phyloP scores from a whole-genome alignment of 108 stramenopile species.

The Nannochloropsis oceanica region DNA sequence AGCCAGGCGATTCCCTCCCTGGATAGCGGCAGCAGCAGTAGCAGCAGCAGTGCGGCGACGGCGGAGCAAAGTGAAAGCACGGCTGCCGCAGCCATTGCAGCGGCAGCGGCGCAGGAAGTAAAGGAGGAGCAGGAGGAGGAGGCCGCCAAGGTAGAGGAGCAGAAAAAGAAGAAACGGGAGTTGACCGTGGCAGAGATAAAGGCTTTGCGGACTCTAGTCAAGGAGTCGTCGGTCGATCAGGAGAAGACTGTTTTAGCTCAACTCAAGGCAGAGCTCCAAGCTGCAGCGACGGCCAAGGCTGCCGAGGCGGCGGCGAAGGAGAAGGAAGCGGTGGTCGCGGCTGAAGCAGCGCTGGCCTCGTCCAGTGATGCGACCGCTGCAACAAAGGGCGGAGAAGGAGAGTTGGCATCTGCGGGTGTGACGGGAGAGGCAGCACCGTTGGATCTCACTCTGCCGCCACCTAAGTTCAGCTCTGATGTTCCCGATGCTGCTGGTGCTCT shows the following conservation, averaged over 20 bases:
- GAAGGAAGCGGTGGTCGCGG: background rate
- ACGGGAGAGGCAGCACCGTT: background rate
- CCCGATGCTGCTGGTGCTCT: background rate
- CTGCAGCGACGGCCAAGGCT: background rate
- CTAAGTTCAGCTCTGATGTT: background rate
- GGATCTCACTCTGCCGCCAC: background rate
- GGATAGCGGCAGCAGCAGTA: background rate
- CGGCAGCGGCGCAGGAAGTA: background rate
- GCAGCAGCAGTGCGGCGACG: background rate
- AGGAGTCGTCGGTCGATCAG: conserved; percentile 32
- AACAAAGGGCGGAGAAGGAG: background rate
- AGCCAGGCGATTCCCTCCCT: background rate
- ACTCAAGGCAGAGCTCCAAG: conserved; percentile 22
- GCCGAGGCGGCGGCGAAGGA: background rate
- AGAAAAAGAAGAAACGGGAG: conserved; percentile 2
- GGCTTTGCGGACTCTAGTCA: conserved; percentile 28
- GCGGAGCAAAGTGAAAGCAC: background rate
- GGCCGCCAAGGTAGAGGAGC: background rate
- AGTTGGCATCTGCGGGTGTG: background rate
- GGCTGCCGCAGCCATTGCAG: background rate
- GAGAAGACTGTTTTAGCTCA: conserved; percentile 32
- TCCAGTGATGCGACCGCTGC: background rate
- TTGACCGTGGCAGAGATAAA: conserved; percentile 16
- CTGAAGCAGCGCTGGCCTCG: background rate
- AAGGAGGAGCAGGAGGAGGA: background rate